Conservation (phyloP, 306 rosid genomes). For the Cicer cuneatum region DNA sequence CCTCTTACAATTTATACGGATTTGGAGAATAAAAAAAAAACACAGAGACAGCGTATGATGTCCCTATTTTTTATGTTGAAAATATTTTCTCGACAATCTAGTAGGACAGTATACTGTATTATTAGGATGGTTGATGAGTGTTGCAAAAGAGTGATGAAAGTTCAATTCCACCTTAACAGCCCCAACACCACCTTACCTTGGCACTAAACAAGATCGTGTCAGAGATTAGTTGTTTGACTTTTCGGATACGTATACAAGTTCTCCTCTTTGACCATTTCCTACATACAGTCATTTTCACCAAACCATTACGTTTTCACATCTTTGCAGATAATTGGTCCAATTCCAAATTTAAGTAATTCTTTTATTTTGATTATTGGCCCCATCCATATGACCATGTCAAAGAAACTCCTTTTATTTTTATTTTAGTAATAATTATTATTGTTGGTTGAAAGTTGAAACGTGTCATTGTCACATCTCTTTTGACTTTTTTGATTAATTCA, state of each 20-base stretch:
- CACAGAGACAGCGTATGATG: no score
- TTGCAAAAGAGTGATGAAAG: no score
- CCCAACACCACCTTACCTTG: no score
- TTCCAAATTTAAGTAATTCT: not conserved
- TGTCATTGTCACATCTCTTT: slow-evolving; percentile 37
- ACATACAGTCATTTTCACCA: slow-evolving; percentile 1
- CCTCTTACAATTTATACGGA: no score
- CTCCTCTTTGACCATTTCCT: slow-evolving; percentile 28
- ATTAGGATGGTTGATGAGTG: no score
- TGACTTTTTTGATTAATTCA: slow-evolving; percentile 35
- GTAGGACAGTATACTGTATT: no score
- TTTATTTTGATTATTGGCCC: slow-evolving; percentile 34
- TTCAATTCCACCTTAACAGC: no score
- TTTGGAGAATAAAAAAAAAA: no score
- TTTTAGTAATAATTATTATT: no score
- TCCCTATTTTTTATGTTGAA: no score
- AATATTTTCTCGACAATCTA: no score
- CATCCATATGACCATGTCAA: not conserved
- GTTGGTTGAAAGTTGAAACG: no score
- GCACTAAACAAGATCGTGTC: slow-evolving; percentile 18
- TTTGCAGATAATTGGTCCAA: not conserved
- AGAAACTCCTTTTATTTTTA: not conserved
- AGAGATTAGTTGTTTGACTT: slow-evolving; percentile 39
- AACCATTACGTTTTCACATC: slow-evolving; percentile 26
- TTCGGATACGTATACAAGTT: slow-evolving; percentile 22